Evolutionary conservation across 345 rosid species (phyloP), one percentile per base, ranked within the genome.

Genomic region (Salix arbutifolia): DNA sequence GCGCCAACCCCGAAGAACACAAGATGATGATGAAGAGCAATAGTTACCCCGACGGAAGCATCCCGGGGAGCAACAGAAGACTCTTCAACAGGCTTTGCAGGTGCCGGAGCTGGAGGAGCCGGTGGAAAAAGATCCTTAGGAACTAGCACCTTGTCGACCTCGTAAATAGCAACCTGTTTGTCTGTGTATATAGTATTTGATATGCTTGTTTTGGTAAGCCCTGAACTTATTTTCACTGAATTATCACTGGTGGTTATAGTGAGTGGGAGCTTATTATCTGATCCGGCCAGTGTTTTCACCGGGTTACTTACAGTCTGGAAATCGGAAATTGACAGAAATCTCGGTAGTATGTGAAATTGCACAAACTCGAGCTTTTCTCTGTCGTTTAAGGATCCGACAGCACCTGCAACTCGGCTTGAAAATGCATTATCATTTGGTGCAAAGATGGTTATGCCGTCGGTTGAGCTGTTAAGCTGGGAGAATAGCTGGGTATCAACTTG

Each of bases 281-380:
- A 30, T 56, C 77, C 83, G 1, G 80, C 83, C 5, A 76, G 74
- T 4, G 83, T 80, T 17, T 18, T 68, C 13, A 80, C 65, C 3
- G 83, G 83, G 19, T 76, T 80, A 33, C 76, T 76, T 19, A 67
- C 40, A 8, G 77, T 72, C 19, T 80, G 79, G 77, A 76, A 80
- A 13, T 72, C 73, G 0, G 80, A 76, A 16, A 23, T 60, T 1
- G 60, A 58, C 4, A 76, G 68, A 64, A 19, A 61, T 5, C 48
- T 35, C 2, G 74, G 80, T 1, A 76, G 44, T 44, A 76, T 44
- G 52, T 80, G 80, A 65, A 58, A 80, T 46, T 80, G 79, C 38
- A 50, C 77, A 8, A 72, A 69, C 74, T 74, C 48, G n/a, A 38
- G 1, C 52, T 80, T 80, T 50, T 61, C 56, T 48, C 8, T 46